These are phyloP conservation scores for Ceratocystis colombiana DNA, from an alignment of 2,329 filamentous ascomycete species.

Conservation along the genomic window DNA sequence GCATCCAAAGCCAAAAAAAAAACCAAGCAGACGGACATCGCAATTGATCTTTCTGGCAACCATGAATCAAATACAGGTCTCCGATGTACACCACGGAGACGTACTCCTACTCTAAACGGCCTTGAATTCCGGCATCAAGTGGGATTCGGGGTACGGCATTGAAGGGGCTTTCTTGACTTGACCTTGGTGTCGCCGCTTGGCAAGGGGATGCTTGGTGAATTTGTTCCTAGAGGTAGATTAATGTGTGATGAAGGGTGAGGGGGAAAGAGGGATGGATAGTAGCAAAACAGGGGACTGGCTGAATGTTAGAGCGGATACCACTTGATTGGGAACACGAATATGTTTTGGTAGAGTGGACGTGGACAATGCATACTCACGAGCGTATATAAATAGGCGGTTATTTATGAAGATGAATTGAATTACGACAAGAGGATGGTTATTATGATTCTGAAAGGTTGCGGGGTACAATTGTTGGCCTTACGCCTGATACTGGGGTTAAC, in stretches of 20 bases:
- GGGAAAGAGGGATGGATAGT: background rate
- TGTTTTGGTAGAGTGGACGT: background rate
- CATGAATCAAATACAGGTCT: constrained; percentile 2
- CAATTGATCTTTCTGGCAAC: background rate
- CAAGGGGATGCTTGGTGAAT: background rate
- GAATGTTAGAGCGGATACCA: constrained; percentile 12
- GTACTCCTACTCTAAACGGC: background rate
- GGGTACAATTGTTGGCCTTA: too few species aligned
- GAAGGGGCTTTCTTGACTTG: background rate
- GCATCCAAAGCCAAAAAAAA: background rate
- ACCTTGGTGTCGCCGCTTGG: background rate
- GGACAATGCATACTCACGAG: background rate
- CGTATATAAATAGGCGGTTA: constrained; percentile 3
- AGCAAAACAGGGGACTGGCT: constrained; percentile 15
- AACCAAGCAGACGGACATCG: background rate
- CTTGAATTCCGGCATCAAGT: background rate
- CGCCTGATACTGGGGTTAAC: too few species aligned
- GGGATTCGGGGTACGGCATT: too few species aligned
- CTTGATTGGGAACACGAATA: background rate
- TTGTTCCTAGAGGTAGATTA: too few species aligned
- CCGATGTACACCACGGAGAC: background rate
- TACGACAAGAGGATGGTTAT: background rate
- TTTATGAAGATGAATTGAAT: background rate
- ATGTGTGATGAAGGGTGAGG: background rate
- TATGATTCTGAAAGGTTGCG: background rate